Evolutionary conservation across 192 early-diverging fungal species (phyloP).

Genomic region (Backusella morwellensis): DNA sequence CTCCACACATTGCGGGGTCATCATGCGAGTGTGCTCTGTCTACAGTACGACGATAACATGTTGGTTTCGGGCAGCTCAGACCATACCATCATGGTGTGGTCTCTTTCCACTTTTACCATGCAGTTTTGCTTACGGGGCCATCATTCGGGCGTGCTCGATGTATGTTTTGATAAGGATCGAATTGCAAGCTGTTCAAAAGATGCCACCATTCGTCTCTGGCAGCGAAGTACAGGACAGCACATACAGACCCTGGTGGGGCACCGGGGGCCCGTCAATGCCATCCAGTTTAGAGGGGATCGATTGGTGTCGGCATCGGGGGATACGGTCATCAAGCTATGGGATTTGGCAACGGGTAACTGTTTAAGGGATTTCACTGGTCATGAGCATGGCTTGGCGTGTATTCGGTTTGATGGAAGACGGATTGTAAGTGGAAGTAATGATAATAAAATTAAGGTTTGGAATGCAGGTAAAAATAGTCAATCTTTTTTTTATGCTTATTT

Average conservation of each 20-base stretch:
- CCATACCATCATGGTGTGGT: conserved; percentile 85
- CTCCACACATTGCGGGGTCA: conserved; percentile 68
- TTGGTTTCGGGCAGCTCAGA: conserved; percentile 90
- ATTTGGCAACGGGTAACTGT: conserved; percentile 67
- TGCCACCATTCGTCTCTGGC: conserved; percentile 90
- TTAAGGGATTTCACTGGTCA: conserved; percentile 73
- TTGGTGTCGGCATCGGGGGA: conserved; percentile 86
- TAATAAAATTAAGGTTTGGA: conserved; percentile 78
- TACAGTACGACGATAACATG: conserved; percentile 80
- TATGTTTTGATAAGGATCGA: conserved; percentile 72
- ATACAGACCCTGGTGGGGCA: conserved; percentile 80
- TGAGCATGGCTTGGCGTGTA: conserved; percentile 79
- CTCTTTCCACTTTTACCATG: conserved; percentile 50
- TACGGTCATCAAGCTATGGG: conserved; percentile 79
- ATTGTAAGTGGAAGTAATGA: conserved; percentile 87
- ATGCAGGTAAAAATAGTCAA: conserved; percentile 30
- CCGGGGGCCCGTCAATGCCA: conserved; percentile 93
- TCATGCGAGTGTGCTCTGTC: conserved; percentile 70
- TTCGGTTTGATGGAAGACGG: conserved; percentile 84
- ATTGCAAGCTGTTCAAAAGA: conserved; percentile 96
- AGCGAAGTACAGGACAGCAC: conserved; percentile 54
- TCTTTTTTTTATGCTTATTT: neutral
- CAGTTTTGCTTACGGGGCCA: conserved; percentile 68
- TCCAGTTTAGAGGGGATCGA: conserved; percentile 72
- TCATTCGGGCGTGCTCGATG: conserved; percentile 80